Base-by-base conservation (phyloP, 805 yeast genomes). In the Cyberlindnera lachancei region DNA sequence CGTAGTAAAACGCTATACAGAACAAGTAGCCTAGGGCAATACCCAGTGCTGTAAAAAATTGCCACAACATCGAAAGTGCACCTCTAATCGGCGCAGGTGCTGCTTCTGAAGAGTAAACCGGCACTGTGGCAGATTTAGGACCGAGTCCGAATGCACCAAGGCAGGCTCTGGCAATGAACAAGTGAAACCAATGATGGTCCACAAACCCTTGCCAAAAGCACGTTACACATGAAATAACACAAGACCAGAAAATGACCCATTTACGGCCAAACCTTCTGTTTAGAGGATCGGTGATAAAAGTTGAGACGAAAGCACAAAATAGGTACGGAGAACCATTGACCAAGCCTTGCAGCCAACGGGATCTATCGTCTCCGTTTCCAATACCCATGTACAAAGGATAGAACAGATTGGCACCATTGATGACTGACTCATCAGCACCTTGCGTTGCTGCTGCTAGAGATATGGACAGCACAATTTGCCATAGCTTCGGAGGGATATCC, bases 381-480 rank as follows among this genome's bases (percentile, higher is more conserved):
- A 80, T 62, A 3, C 76, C 78, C 50, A 79, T 64, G 15, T 60
- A 67, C 2, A 42, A 34, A 3, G 83, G 82, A 52, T 75, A 79
- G 49, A 71, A 73, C 32, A 79, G 55, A 33, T 70, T 64, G 7
- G 87, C 87, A 42, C 88, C 88, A 45, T 78, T 79, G 38, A 79
- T 72, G 15, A 80, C 85, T 5, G 83, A 63, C 53, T 80, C 85
- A 56, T 80, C 87, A 78, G 80, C 79, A 54, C 88, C 87, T 53
- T 79, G 86, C 25, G 79, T 80, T 15, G 82, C 82, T 15, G 87
- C 88, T 32, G 83, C 80, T 72, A 79, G 67, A 2, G 86, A 78
- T n/a, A 80, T 75, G 42, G 77, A 68, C 11, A 75, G 66, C 34
- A 79, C 73, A 35, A 79, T 71, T 37, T 62, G 72, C 39, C 70